Evolutionary conservation across 441 rosid species (phyloP).

Genomic region (Mallotus repandus): DNA sequence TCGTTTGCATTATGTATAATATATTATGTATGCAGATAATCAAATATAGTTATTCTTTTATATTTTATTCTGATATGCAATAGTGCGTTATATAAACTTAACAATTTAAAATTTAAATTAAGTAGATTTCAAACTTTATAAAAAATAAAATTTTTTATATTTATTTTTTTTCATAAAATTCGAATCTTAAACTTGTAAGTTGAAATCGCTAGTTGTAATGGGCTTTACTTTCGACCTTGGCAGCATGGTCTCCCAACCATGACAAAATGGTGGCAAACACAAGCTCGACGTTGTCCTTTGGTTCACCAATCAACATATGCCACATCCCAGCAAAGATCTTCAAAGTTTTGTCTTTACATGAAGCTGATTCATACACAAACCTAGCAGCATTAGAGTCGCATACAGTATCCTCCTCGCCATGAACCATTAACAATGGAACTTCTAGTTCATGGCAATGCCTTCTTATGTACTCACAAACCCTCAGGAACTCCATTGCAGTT

Average conservation of each 20-base stretch:
- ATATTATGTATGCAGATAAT: too few species aligned
- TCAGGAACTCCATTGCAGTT: slow-evolving; percentile 31
- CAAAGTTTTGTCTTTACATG: slow-evolving; percentile 29
- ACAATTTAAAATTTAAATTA: too few species aligned
- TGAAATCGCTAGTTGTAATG: too few species aligned
- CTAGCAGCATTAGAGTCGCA: slow-evolving; percentile 27
- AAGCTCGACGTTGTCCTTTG: slow-evolving; percentile 26
- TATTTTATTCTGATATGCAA: too few species aligned
- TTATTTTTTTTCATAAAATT: too few species aligned
- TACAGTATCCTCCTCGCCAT: slow-evolving; percentile 28
- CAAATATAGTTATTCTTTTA: too few species aligned
- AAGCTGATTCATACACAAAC: slow-evolving; percentile 28
- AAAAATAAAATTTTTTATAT: too few species aligned
- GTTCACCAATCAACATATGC: slow-evolving; percentile 37
- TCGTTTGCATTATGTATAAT: too few species aligned
- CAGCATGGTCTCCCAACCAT: slow-evolving; percentile 24
- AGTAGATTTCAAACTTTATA: too few species aligned
- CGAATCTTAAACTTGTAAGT: too few species aligned
- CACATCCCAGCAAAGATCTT: slow-evolving; percentile 31
- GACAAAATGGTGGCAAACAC: slow-evolving; percentile 22
- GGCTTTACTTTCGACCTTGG: background rate
- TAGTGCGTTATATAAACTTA: too few species aligned
- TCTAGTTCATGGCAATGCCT: slow-evolving; percentile 25
- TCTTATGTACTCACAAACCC: slow-evolving; percentile 29
- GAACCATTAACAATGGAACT: slow-evolving; percentile 32